phyloP scores from a whole-genome alignment of 2,329 filamentous ascomycete species.

The Trichoderma koningiopsis region DNA sequence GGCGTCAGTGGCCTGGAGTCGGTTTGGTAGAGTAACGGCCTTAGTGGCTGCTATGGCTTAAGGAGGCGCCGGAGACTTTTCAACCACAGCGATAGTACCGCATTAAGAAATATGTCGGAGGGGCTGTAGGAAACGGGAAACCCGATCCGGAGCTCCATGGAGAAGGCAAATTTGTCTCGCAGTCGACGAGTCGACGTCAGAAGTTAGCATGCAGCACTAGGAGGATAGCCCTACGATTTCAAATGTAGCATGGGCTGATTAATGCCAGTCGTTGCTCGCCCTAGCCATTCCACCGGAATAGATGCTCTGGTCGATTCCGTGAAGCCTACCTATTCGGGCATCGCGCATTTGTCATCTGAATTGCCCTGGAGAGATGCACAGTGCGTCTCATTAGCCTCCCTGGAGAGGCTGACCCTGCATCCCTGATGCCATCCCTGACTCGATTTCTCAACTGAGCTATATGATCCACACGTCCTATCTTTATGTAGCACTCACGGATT shows the following conservation, averaged over 20 bases:
- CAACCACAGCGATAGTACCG: not conserved
- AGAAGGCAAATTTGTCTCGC: not conserved
- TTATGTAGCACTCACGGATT: not conserved
- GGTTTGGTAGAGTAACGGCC: not conserved
- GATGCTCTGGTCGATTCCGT: not conserved
- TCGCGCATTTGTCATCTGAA: slow-evolving; percentile 9
- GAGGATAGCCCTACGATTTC: not conserved
- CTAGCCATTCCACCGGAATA: not conserved
- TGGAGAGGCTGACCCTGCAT: not conserved
- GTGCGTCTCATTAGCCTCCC: not conserved
- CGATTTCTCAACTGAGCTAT: not conserved
- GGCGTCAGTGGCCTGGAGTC: slow-evolving; percentile 17
- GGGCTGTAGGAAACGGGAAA: not conserved
- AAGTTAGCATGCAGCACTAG: not conserved
- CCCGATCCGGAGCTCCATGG: not conserved
- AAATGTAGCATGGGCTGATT: slow-evolving; percentile 8
- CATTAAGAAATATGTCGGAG: not conserved
- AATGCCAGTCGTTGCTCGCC: not conserved
- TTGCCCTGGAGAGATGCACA: not conserved
- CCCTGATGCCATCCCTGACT: not conserved
- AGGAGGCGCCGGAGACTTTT: not conserved
- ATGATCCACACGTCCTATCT: not conserved
- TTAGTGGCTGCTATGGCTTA: not conserved
- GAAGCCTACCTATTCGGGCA: not conserved
- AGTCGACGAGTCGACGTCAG: not conserved